Evolutionary conservation across 331 rosid species (phyloP).

Genomic region (Acacia pycnantha): DNA sequence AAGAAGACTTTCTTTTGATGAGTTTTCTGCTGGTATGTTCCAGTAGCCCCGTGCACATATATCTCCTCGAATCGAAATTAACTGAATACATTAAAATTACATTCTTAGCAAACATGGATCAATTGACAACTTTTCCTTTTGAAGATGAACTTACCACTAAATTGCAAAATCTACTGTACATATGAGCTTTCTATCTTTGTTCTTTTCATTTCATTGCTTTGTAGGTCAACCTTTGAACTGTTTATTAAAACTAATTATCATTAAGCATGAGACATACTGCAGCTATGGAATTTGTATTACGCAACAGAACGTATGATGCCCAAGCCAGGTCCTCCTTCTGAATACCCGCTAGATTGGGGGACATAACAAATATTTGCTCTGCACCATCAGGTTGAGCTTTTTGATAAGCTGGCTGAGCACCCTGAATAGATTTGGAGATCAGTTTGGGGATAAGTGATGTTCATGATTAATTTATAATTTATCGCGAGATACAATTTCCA

Average conservation of each 20-base stretch:
- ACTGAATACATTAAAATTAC: slow-evolving; percentile 48
- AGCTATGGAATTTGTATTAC: slow-evolving; percentile 69
- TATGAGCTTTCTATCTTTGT: neutral
- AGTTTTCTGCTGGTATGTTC: slow-evolving; percentile 51
- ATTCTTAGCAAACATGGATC: slow-evolving; percentile 6
- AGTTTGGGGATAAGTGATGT: slow-evolving; percentile 13
- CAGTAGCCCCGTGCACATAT: slow-evolving; percentile 87
- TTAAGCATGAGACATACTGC: slow-evolving; percentile 44
- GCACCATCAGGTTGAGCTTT: slow-evolving; percentile 62
- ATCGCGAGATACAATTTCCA: slow-evolving; percentile 1
- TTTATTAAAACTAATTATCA: slow-evolving; percentile 1
- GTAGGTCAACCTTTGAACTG: neutral
- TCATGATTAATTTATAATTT: slow-evolving; percentile 5
- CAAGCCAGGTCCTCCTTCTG: slow-evolving; percentile 85
- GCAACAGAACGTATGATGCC: slow-evolving; percentile 78
- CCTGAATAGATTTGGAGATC: slow-evolving; percentile 45
- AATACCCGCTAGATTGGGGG: slow-evolving; percentile 47
- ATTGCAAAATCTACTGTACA: neutral
- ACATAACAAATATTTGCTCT: slow-evolving; percentile 76
- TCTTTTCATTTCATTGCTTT: neutral
- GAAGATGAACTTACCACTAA: neutral
- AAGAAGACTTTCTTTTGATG: slow-evolving; percentile 47
- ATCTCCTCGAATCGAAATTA: slow-evolving; percentile 55
- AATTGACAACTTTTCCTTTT: neutral
- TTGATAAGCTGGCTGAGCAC: slow-evolving; percentile 68